A percentile compares a stretch with the other conserved stretches of the same genome.
These are phyloP conservation scores for Mucor lusitanicus DNA, from an alignment of 371 early-diverging fungal genomes.

Conservation along the genomic window DNA sequence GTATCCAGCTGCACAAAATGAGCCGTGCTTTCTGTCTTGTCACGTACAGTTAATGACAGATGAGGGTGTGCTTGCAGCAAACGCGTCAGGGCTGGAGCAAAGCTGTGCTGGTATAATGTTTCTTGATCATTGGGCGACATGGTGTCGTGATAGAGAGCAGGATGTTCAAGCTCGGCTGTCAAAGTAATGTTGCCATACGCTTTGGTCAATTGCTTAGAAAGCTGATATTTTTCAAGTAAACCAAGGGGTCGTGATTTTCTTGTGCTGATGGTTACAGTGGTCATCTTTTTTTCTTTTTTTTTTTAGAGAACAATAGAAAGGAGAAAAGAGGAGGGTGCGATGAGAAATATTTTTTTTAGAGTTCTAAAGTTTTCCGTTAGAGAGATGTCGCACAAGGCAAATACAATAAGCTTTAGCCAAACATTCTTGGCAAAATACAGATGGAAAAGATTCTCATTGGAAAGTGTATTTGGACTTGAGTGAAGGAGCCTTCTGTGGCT, in stretches of 20 bases:
- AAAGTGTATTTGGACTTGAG: not conserved
- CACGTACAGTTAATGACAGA: conserved; percentile 24
- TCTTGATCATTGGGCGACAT: not conserved
- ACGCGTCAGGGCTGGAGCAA: conserved; percentile 26
- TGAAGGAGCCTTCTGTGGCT: too few relatives aligned
- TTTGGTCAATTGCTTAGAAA: conserved; percentile 28
- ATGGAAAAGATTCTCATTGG: not conserved
- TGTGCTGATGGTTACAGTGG: conserved; percentile 1
- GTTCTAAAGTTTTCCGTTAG: not conserved
- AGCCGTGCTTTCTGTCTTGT: conserved; percentile 14
- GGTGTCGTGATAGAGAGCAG: conserved; percentile 15
- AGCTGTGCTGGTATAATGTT: conserved; percentile 17
- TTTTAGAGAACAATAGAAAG: not conserved
- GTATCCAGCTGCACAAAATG: conserved; percentile 25
- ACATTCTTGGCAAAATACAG: not conserved
- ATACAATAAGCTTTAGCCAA: not conserved
- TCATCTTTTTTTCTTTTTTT: not conserved
- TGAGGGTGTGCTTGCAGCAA: conserved; percentile 30
- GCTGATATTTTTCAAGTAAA: conserved; percentile 43
- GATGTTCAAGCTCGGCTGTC: conserved; percentile 15
- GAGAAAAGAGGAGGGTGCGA: not conserved
- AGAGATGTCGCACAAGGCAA: not conserved
- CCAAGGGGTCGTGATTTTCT: conserved; percentile 26
- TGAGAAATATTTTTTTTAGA: not conserved
- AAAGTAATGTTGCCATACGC: conserved; percentile 37